Base-by-base conservation (phyloP, 2,329 filamentous ascomycete genomes). In the Neoascochyta sp. region DNA sequence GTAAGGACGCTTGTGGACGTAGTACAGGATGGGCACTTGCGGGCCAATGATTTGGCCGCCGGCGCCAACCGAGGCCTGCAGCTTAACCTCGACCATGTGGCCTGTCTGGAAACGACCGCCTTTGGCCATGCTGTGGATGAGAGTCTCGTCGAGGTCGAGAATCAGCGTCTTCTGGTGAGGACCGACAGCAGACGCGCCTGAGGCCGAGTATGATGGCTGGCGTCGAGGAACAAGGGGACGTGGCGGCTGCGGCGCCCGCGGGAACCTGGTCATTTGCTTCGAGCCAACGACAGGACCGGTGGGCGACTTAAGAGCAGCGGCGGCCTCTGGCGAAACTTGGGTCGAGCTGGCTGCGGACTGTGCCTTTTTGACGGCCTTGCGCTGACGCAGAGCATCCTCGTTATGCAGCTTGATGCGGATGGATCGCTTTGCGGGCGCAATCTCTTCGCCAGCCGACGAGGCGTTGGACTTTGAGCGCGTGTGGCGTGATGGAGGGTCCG, bases 121-220 rank as follows among this genome's bases (percentile, higher is more conserved):
- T 62, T 95, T 95, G 39, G 90, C 89, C 75, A 96, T 88, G 64
- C 88, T 95, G 71, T 98, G 92, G 47, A 98, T 98, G 47, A 98
- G 69, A 0, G 92, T 98, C 66, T 98, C 92, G 64, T 98, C 92
- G 11, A 98, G 77, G 61, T 98, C 92, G 29, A 98, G 74, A 43
- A 98, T 89, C 37, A 98, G 68, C 1, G 92, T 98, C 71, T 98
- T 98, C 55, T 92, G 83, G 39, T 64, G 59, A 32, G 62, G 61
- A 3, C 60, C 60, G 30, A 63, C 47, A 22, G 55, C 51, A 13
- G 56, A 59, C 22, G 48, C 35, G 11, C 52, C 59, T 29, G 54
- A 49, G 5, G 50, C 46, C 22, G 86, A 76, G 59, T 95, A 95
- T 1, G 89, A 95, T 12, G 89, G 87, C 54, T 95, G 86, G 32